Percentiles rank a stretch among this genome's conserved stretches.
Conservation (phyloP, 2,329 filamentous ascomycete species). For the Xylariales sp. region DNA sequence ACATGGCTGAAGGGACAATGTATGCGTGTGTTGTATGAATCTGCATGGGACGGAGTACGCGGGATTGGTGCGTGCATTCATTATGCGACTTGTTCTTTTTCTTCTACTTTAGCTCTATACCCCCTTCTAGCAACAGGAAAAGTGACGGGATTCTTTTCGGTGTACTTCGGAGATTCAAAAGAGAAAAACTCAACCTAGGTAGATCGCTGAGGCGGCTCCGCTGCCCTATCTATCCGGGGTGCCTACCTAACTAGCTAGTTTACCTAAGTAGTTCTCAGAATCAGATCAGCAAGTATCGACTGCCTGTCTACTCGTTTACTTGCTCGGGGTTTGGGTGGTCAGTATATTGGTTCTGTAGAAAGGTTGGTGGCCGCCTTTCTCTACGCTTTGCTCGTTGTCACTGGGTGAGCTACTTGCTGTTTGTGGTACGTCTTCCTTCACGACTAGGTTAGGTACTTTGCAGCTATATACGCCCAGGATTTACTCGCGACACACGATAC, state of each 20-base stretch:
- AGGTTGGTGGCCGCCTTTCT: neutral
- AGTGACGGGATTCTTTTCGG: conserved; percentile 7
- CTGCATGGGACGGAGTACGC: conserved; percentile 43
- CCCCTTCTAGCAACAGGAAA: conserved; percentile 33
- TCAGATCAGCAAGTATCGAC: neutral
- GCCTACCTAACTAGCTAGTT: neutral
- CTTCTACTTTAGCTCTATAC: conserved; percentile 43
- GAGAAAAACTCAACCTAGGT: neutral
- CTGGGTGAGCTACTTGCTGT: neutral
- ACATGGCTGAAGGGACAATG: conserved; percentile 26
- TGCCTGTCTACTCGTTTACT: neutral
- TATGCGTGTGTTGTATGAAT: conserved; percentile 15
- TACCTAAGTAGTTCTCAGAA: neutral
- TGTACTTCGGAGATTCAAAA: neutral
- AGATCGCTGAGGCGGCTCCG: conserved; percentile 1
- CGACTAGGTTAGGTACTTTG: neutral
- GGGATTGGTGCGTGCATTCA: conserved; percentile 25
- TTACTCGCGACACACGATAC: neutral
- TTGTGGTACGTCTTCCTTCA: neutral
- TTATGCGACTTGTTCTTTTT: neutral
- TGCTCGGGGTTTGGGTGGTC: neutral
- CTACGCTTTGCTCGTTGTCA: neutral
- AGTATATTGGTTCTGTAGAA: neutral
- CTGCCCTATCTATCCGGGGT: neutral
- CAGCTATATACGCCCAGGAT: neutral